Conservation (phyloP, 1,284 basidiomycete genomes). For the Gymnopus androsaceus region DNA sequence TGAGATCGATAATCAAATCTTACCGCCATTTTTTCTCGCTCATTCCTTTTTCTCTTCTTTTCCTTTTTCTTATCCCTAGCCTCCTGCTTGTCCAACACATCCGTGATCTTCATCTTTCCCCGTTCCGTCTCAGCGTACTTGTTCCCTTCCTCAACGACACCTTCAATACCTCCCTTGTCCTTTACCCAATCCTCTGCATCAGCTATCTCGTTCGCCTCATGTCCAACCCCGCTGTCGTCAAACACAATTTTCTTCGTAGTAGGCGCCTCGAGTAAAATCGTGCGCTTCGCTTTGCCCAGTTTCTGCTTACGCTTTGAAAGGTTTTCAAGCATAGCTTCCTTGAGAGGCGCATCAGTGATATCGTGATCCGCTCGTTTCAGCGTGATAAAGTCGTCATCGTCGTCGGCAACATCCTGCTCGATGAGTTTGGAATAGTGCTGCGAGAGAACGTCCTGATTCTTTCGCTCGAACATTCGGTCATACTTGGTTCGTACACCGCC, state of each 20-base stretch:
- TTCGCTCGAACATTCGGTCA: constrained; percentile 97
- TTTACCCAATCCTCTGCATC: constrained; percentile 72
- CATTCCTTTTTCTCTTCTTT: constrained; percentile 86
- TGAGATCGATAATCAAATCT: constrained; percentile 23
- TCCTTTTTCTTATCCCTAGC: constrained; percentile 87
- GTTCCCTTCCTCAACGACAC: constrained; percentile 67
- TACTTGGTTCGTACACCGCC: constrained; percentile 85
- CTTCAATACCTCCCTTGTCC: constrained; percentile 55
- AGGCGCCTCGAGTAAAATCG: constrained; percentile 63
- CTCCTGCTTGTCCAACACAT: constrained; percentile 78
- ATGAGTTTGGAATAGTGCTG: constrained; percentile 91
- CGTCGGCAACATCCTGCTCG: constrained; percentile 44
- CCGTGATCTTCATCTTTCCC: constrained; percentile 68
- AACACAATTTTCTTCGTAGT: constrained; percentile 77
- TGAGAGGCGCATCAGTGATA: constrained; percentile 43
- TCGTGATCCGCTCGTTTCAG: constrained; percentile 91
- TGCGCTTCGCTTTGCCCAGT: constrained; percentile 79
- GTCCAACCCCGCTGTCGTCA: constrained; percentile 81
- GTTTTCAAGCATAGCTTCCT: constrained; percentile 38
- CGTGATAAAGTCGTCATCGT: constrained; percentile 87
- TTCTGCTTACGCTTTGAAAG: constrained; percentile 58
- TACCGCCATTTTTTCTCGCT: constrained; percentile 70
- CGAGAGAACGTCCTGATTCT: constrained; percentile 93
- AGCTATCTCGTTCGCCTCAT: constrained; percentile 80
- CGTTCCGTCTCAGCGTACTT: constrained; percentile 76